Percentiles rank a stretch among this genome's conserved stretches.
Evolutionary conservation across 805 yeast genomes (phyloP).

Genomic region (Metschnikowia aberdeeniae): DNA sequence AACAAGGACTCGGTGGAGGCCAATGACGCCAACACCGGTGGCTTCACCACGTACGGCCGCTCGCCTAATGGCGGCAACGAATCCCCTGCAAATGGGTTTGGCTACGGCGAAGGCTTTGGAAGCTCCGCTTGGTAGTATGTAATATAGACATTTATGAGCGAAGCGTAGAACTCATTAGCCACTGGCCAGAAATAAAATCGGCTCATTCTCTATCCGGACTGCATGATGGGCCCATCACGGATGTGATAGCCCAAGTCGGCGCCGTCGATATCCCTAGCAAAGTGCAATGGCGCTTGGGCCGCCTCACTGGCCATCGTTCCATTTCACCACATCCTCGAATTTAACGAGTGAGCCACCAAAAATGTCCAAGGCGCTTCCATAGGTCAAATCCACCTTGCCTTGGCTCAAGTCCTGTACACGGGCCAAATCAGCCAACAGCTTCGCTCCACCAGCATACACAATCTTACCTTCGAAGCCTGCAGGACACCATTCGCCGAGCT

Average conservation of each 20-base stretch:
- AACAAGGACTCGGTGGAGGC: conserved; percentile 42
- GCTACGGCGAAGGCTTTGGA: conserved; percentile 35
- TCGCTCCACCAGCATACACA: conserved; percentile 98
- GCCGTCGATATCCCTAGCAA: too few relatives aligned
- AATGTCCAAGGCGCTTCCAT: conserved; percentile 88
- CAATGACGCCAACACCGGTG: conserved; percentile 41
- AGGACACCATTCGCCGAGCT: conserved; percentile 75
- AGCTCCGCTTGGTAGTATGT: conserved; percentile 27
- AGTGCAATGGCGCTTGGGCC: too few relatives aligned
- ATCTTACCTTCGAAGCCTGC: conserved; percentile 54
- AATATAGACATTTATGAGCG: not conserved
- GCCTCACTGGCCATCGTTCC: conserved; percentile 35
- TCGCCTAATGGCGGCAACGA: conserved; percentile 32
- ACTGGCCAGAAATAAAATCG: not conserved
- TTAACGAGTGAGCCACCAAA: conserved; percentile 86
- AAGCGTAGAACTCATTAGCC: too few relatives aligned
- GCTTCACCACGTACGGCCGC: conserved; percentile 46
- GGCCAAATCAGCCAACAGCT: conserved; percentile 60
- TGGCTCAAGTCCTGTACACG: conserved; percentile 63
- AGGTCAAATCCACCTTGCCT: conserved; percentile 88
- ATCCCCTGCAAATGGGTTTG: conserved; percentile 23
- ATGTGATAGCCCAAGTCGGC: too few relatives aligned
- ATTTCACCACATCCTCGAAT: conserved; percentile 67
- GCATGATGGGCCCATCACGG: too few relatives aligned
- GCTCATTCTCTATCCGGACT: not conserved